A percentile compares a stretch with the other conserved stretches of the same genome.
phyloP scores from a whole-genome alignment of 371 early-diverging fungal genomes.

The Apophysomyces sp. region DNA sequence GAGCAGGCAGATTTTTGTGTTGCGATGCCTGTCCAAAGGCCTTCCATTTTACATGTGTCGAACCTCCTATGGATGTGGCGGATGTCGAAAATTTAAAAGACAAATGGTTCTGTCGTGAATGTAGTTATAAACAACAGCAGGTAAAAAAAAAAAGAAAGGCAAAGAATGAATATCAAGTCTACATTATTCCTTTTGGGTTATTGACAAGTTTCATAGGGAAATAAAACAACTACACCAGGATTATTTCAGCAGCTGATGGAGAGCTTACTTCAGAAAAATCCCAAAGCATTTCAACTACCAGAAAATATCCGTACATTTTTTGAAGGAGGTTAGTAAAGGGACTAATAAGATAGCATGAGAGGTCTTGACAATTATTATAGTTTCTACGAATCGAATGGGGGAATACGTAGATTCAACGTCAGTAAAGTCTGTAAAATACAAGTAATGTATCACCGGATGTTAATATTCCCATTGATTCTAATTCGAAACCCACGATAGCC shows the following conservation, averaged over 20 bases:
- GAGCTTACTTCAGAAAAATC: conserved; percentile 42
- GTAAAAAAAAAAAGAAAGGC: conserved; percentile 10
- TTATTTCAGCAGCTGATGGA: conserved; percentile 45
- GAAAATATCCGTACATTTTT: conserved; percentile 46
- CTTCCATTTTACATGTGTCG: conserved; percentile 73
- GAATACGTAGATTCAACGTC: conserved; percentile 52
- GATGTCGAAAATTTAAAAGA: conserved; percentile 48
- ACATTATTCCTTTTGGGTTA: background rate
- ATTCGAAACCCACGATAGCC: no score
- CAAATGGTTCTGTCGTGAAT: conserved; percentile 70
- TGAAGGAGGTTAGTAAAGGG: conserved; percentile 47
- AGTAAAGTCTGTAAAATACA: conserved; percentile 36
- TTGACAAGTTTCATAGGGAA: background rate
- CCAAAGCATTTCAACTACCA: conserved; percentile 46
- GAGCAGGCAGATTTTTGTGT: conserved; percentile 65
- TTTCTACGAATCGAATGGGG: conserved; percentile 57
- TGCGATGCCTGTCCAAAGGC: conserved; percentile 76
- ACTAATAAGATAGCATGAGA: background rate
- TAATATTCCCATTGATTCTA: no score
- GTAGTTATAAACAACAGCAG: conserved; percentile 38
- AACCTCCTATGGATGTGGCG: conserved; percentile 64
- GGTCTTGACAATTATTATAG: conserved; percentile 29
- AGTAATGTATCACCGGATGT: conserved; percentile 11
- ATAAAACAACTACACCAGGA: conserved; percentile 6
- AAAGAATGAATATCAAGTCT: no score